Base-by-base conservation (phyloP, 176 grass and related monocot genomes). In the Phragmites australis region DNA sequence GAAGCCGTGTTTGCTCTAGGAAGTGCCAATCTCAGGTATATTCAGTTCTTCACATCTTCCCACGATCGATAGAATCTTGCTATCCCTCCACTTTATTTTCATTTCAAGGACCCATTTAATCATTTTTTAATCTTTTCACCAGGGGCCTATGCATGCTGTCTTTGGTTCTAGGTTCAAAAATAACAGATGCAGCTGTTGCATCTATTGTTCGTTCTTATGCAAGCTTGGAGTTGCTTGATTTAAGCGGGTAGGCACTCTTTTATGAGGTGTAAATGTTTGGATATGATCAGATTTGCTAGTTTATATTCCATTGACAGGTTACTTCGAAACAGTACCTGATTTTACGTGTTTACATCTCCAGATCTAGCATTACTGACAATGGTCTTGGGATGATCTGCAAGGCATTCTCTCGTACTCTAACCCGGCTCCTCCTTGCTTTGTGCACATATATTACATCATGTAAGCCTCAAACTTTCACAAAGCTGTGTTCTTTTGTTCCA, bases 161-260 rank as follows among this genome's bases (percentile, higher is more conserved):
- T 4, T 83, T 99, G 72, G 30, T 84, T 88, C 81, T 87, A 61
- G 92, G 92, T 71, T 90, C 85, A 75, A 89, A 84, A 89, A 88
- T 99, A 65, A 99, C 92, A 68, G 96, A 99, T 84, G 92, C 90
- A 82, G 90, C 92, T 64, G 90, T 99, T 73, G 90, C 92, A 69
- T 78, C 96, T 80, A 88, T 95, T 74, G 84, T 95, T 84, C 86
- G 84, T 52, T 89, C 88, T 77, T 88, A 76, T 41, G 51, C 70
- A 11, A 93, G 67, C 82, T 87, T 95, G 76, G 96, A 95, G 79
- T 75, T 93, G 34, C 90, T 99, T 86, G 92, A 99, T 91, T 88
- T 99, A 78, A 95, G 92, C 13, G 90, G 96, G 96, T 99, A 90
- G 68, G 70, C 52, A 25, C 9, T 34, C 19, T 72, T 77, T 42